Evolutionary conservation across 352 stramenopile genomes (phyloP), one percentile per base, ranked within the genome.

Genomic region (Elongisporangium anandrum): DNA sequence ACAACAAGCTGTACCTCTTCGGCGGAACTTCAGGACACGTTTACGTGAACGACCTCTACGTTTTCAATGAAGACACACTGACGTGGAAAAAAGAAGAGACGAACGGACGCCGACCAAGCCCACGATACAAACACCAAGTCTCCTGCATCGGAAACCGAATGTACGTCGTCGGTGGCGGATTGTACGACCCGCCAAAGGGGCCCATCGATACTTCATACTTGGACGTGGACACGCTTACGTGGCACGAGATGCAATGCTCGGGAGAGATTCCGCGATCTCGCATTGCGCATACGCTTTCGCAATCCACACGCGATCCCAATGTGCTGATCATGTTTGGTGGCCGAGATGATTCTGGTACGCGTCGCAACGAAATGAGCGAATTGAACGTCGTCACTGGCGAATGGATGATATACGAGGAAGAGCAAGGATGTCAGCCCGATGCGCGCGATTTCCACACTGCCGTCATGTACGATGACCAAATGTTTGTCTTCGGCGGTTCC

Each of bases 41-140:
- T 10, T 92, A 94, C 64, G 85, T 94, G 21, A 94, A 92, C 63
- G 85, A 94, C 62, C 57, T 94, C 12, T 94, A 91, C 68, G 69
- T 92, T 6, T 94, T 92, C 52, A 75, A 94, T 57, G 80, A 94
- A 61, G 60, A 74, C 23, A 87, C 77, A 10, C 84, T 79, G 65
- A 62, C 79, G 17, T 94, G 85, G 85, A 82, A 64, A 50, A 90
- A 90, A 57, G 74, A 81, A 50, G 79, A 88, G 50, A 92, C 80
- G 16, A 65, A 55, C 16, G 81, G 85, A 24, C 76, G 72, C 13
- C 76, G 74, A 2, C 85, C 85, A 22, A 92, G 78, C 41, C 85
- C 85, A 1, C 79, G 85, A 56, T 94, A 94, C 81, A 94, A 92
- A 61, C 81, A 94, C 52, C 85, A 94, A 70, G 77, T 88, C 21